Evolutionary conservation across 1,284 basidiomycete species (phyloP).

Genomic region (Mycosarcoma mackinlayi): DNA sequence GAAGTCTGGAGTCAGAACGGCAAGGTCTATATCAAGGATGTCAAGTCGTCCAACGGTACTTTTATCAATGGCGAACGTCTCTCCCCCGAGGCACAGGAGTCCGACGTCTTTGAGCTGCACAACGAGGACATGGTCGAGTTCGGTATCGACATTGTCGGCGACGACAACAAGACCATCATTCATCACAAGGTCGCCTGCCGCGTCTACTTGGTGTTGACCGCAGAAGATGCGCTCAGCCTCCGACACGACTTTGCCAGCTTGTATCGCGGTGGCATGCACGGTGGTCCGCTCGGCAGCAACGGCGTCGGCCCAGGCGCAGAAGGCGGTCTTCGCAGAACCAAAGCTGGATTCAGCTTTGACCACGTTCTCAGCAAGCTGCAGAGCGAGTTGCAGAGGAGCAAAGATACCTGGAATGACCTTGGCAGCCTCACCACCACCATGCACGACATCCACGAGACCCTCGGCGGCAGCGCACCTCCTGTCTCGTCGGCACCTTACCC

Average conservation of each 20-base stretch:
- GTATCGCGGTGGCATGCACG: slow-evolving; percentile 64
- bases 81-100: slow-evolving; percentile 88
- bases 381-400: slow-evolving; percentile 90
- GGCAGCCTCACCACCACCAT: slow-evolving; percentile 83
- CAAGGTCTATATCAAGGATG: slow-evolving; percentile 92
- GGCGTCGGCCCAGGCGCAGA: slow-evolving; percentile 65
- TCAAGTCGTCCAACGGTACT: slow-evolving; percentile 97
- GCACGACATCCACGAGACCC: slow-evolving; percentile 89
- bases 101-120: slow-evolving; percentile 92
- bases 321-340: slow-evolving; percentile 61
- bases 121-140: slow-evolving; percentile 96
- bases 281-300: slow-evolving; percentile 58
- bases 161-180: slow-evolving; percentile 97
- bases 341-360: slow-evolving; percentile 75
- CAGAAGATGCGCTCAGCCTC: slow-evolving; percentile 77
- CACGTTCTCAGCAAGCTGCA: slow-evolving; percentile 83
- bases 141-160: slow-evolving; percentile 97
- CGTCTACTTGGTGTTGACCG: slow-evolving; percentile 85
- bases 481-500: slow-evolving; percentile 63
- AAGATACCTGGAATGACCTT: slow-evolving; percentile 91
- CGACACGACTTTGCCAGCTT: slow-evolving; percentile 65
- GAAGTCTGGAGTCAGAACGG: slow-evolving; percentile 95
- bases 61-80: slow-evolving; percentile 97
- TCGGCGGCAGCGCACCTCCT: slow-evolving; percentile 77
- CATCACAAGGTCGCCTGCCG: slow-evolving; percentile 98